Conservation (phyloP, 163 green algal species). For the Coccomyxa subellipsoidea region DNA sequence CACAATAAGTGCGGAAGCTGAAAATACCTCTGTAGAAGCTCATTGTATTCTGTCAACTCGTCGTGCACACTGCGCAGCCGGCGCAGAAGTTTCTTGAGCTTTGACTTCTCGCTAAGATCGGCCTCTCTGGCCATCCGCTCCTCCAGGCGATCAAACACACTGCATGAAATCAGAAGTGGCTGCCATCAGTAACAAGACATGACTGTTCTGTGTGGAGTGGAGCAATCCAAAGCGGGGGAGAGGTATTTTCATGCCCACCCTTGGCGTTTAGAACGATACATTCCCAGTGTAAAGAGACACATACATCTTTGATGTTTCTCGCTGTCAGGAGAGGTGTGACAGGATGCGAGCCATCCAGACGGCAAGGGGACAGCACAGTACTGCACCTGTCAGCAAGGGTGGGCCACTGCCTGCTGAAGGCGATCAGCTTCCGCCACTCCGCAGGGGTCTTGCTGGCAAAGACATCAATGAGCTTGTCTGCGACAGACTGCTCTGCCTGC, state of each 20-base stretch:
- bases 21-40: slow-evolving; percentile 14
- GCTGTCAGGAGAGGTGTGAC: not conserved
- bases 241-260: too few relatives aligned
- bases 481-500: slow-evolving; percentile 23
- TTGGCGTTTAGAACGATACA: too few relatives aligned
- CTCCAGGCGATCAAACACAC: slow-evolving; percentile 19
- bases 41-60: slow-evolving; percentile 39
- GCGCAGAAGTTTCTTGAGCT: slow-evolving; percentile 29
- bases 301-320: too few relatives aligned
- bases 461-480: slow-evolving; percentile 64
- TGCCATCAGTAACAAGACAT: too few relatives aligned
- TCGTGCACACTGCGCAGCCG: slow-evolving; percentile 41
- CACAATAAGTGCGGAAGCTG: not conserved
- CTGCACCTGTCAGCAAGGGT: slow-evolving; percentile 37
- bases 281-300: too few relatives aligned
- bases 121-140: slow-evolving; percentile 15
- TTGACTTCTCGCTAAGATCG: slow-evolving; percentile 27
- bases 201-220: too few relatives aligned
- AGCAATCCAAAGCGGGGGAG: too few relatives aligned
- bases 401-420: slow-evolving; percentile 66
- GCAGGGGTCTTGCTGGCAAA: slow-evolving; percentile 43
- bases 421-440: slow-evolving; percentile 75
- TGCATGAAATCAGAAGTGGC: not conserved
- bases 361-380: not conserved
- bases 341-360: not conserved